phyloP scores from a whole-genome alignment of 768 basidiomycete genomes.

The Agrocybe pediades region DNA sequence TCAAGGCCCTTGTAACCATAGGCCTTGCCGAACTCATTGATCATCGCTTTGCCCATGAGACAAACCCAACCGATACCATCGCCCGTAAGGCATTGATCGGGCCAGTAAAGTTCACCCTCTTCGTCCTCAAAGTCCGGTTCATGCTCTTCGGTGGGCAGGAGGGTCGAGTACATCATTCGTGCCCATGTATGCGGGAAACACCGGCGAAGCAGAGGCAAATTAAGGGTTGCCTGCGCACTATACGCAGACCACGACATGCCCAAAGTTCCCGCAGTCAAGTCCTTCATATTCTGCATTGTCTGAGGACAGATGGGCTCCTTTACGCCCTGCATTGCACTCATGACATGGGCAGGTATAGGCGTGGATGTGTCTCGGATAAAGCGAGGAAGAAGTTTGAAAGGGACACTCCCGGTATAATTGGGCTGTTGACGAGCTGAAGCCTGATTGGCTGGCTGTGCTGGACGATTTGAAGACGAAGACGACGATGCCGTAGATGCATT shows the following conservation, averaged over 20 bases:
- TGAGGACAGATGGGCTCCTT: constrained; percentile 46
- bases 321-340: constrained; percentile 43
- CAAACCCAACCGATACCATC: constrained; percentile 89
- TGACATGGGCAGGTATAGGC: constrained; percentile 43
- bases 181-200: constrained; percentile 78
- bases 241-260: constrained; percentile 51
- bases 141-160: constrained; percentile 67
- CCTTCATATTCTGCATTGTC: constrained; percentile 43
- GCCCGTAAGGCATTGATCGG: constrained; percentile 68
- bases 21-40: constrained; percentile 76
- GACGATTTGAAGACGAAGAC: constrained; percentile 23
- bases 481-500: constrained; percentile 49
- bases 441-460: constrained; percentile 31
- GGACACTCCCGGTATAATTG: constrained; percentile 32
- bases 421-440: constrained; percentile 31
- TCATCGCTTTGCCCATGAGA: constrained; percentile 84
- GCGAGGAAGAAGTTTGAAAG: constrained; percentile 39
- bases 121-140: constrained; percentile 86
- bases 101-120: constrained; percentile 87
- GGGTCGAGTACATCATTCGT: constrained; percentile 67
- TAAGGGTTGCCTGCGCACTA: constrained; percentile 55
- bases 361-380: constrained; percentile 33
- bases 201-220: constrained; percentile 65
- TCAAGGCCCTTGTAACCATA: constrained; percentile 73
- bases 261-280: constrained; percentile 37